phyloP scores from a whole-genome alignment of 108 stramenopile species.

The Nitzschia palea region DNA sequence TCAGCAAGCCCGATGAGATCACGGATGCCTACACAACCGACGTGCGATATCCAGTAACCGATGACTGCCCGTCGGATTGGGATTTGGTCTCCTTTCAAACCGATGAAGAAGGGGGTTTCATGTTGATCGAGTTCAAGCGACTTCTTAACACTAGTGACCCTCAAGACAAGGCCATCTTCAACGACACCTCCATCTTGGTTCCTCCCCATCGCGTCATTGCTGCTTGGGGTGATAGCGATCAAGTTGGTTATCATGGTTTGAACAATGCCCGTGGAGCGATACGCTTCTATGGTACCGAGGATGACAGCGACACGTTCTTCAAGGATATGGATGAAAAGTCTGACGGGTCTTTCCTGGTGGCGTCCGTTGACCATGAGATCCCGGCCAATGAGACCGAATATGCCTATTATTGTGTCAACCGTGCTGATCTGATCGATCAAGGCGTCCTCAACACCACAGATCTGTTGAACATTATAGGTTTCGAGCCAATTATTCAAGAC shows the following conservation, averaged over 20 bases:
- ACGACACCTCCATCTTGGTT: conserved; percentile 24
- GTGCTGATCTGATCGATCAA: conserved; percentile 35
- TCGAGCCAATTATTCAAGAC: conserved; percentile 32
- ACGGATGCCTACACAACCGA: conserved; percentile 50
- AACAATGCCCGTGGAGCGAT: conserved; percentile 35
- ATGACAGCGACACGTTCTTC: conserved; percentile 16
- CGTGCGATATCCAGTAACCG: conserved; percentile 9
- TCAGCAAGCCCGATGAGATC: conserved; percentile 26
- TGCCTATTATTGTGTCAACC: conserved; percentile 38
- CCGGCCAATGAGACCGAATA: conserved; percentile 41
- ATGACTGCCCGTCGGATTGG: conserved; percentile 54
- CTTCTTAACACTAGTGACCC: conserved; percentile 46
- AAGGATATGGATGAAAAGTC: conserved; percentile 20
- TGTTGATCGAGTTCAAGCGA: conserved; percentile 56
- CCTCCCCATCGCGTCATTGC: conserved; percentile 50
- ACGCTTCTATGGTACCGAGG: conserved; percentile 35
- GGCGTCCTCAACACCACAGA: conserved; percentile 23
- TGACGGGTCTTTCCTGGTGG: conserved; percentile 44
- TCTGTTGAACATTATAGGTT: conserved; percentile 27
- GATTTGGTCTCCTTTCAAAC: conserved; percentile 11
- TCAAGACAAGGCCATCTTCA: conserved; percentile 42
- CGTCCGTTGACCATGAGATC: conserved; percentile 27
- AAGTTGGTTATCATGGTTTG: conserved; percentile 44
- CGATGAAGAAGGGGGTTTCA: conserved; percentile 31
- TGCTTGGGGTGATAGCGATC: conserved; percentile 57